Evolutionary conservation across 75 land plant genomes (phyloP), one percentile per base, ranked within the genome.

Genomic region (Selaginella tamariscina): DNA sequence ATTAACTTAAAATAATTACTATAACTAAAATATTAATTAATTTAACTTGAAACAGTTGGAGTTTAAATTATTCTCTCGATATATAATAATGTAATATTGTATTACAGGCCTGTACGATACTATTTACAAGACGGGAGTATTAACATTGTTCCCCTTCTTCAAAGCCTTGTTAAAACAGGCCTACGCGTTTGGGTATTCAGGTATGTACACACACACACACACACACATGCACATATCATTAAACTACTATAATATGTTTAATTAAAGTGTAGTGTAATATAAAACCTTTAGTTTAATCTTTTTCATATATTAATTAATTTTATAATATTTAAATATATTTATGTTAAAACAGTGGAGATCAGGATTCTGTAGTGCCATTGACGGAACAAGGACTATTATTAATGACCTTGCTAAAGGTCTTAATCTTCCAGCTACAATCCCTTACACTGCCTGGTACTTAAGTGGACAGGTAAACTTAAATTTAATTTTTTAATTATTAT

Each of bases 161-260:
- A 72, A 56, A 72, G 62, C 39, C 84, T 94, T 28, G 68, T 91
- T 27, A 55, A 74, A 26, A 64, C 75, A 26, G 68, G 78, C 11
- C 77, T 95, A 26, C 91, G 87, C 23, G 85, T 95, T 64, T 85
- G 84, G 97, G 54, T 91, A 32, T 95, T 83, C 87, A 95, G 99
- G 99, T 87, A 59, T 54, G 31, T 33, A 60, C 21, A n/a, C 31
- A 28, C 2, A 33, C 21, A 20, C n/a, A n/a, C n/a, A n/a, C n/a
- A n/a, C n/a, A n/a, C n/a, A n/a, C n/a, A n/a, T n/a, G n/a, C n/a
- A n/a, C n/a, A n/a, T n/a, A n/a, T n/a, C n/a, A n/a, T n/a, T n/a
- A n/a, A n/a, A n/a, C n/a, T n/a, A n/a, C n/a, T n/a, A n/a, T n/a
- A n/a, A n/a, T n/a, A n/a, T n/a, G n/a, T n/a, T n/a, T n/a, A n/a